Percentiles rank a stretch among this genome's conserved stretches.
phyloP scores from a whole-genome alignment of 163 green algal genomes.

The Chlamydomonas reinhardtii region DNA sequence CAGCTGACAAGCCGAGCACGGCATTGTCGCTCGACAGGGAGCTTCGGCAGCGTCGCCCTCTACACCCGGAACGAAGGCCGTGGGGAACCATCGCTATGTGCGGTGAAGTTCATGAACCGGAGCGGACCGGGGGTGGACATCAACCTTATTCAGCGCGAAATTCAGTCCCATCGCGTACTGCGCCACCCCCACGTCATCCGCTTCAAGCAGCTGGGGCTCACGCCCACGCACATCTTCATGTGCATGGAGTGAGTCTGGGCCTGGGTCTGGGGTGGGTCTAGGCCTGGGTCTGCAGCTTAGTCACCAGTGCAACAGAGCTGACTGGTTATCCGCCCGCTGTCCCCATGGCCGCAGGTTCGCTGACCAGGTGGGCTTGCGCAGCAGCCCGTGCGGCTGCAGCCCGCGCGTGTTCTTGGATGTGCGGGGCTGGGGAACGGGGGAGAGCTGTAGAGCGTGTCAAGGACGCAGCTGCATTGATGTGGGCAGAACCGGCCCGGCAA shows the following conservation, averaged over 20 bases:
- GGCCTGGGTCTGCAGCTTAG: too few species aligned
- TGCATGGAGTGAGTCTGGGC: slow-evolving; percentile 29
- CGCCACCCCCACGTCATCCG: slow-evolving; percentile 45
- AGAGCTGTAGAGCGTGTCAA: too few species aligned
- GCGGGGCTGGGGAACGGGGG: too few species aligned
- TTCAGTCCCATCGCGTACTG: slow-evolving; percentile 36
- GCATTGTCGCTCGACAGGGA: neutral
- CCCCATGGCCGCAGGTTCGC: neutral
- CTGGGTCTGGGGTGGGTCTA: too few species aligned
- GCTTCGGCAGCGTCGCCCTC: slow-evolving; percentile 41
- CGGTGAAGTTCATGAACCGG: slow-evolving; percentile 42
- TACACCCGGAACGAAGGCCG: slow-evolving; percentile 20
- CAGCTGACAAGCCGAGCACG: too few species aligned
- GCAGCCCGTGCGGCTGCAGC: neutral
- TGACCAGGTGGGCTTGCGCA: neutral
- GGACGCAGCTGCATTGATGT: too few species aligned
- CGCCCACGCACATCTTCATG: slow-evolving; percentile 36
- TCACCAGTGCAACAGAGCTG: too few species aligned
- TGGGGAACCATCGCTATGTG: slow-evolving; percentile 15
- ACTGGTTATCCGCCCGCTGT: neutral
- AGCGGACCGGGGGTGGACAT: slow-evolving; percentile 35
- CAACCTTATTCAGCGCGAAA: slow-evolving; percentile 33
- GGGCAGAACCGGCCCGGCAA: too few species aligned
- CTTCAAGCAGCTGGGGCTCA: slow-evolving; percentile 40
- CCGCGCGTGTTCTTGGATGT: too few species aligned